Base-by-base conservation (phyloP, 2,329 filamentous ascomycete genomes). In the Corinectria fuckeliana region DNA sequence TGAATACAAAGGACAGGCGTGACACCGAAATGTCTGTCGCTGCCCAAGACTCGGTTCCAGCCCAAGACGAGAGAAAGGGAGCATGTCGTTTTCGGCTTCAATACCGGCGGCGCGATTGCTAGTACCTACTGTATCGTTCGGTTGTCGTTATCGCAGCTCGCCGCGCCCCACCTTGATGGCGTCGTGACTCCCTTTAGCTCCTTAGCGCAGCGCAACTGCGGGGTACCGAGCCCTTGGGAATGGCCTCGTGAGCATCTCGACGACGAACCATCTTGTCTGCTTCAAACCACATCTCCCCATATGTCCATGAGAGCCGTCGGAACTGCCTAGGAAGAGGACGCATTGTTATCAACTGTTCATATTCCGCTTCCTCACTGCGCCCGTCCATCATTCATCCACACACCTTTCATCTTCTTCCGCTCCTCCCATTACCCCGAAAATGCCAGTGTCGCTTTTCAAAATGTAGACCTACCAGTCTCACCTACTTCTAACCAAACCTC, bases 201-300 rank as follows among this genome's bases (percentile, higher is more conserved):
- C 50, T 26, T 54, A 54, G 56, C 56, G 50, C 36, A 56, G 52
- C 58, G 39, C 42, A 60, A 60, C 58, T 60, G 58, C 58, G 58
- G 58, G 53, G 58, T 60, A 60, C 52, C 44, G 53, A 52, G 26
- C 48, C n/a, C 42, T 42, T 51, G 44, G 42, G 49, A 30, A 28
- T 8, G 58, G 26, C 52, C 58, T 21, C 58, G 53, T 60, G 58
- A 60, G 58, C 58, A 60, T 28, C 58, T 48, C 34, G 25, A 60
- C 52, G 41, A 54, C 56, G 56, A 58, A 58, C 56, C 56, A 58
- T 39, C 47, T 49, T 28, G 47, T 49, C 54, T 34, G 47, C 42
- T 45, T 50, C 36, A 21, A n/a, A 49, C 39, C 39, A n/a, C 42
- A 38, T 52, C 55, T 52, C 41, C 41, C 41, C 41, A 45, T 50